Evolutionary conservation across 805 yeast species (phyloP).

Genomic region (Candida quercuum): DNA sequence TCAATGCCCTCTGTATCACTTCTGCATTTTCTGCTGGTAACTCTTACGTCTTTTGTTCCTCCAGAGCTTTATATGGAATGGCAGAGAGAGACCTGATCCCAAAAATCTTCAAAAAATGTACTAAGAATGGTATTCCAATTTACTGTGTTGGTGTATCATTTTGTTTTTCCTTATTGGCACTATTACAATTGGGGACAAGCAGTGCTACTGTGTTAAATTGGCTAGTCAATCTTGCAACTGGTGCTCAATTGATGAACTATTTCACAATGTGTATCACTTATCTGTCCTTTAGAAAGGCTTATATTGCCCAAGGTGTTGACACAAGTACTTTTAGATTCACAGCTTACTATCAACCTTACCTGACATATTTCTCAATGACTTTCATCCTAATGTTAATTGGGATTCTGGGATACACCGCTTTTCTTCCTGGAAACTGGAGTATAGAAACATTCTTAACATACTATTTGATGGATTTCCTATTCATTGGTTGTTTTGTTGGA

Average conservation of each 20-base stretch:
- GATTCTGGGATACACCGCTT: conserved; percentile 60
- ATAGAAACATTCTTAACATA: conserved; percentile 54
- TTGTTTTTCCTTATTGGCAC: conserved; percentile 56
- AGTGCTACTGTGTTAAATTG: conserved; percentile 62
- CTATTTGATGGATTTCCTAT: conserved; percentile 63
- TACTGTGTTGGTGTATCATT: conserved; percentile 52
- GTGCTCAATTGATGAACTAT: conserved; percentile 60
- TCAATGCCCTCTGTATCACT: conserved; percentile 47
- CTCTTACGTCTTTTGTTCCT: conserved; percentile 54
- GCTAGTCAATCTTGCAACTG: conserved; percentile 66
- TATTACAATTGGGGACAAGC: conserved; percentile 53
- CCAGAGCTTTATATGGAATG: conserved; percentile 51
- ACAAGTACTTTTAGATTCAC: conserved; percentile 35
- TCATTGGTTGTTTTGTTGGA: conserved; percentile 34
- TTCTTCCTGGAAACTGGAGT: conserved; percentile 58
- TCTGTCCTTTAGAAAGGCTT: conserved; percentile 53
- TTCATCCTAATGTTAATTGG: conserved; percentile 42
- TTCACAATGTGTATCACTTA: conserved; percentile 21
- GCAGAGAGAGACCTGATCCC: conserved; percentile 59
- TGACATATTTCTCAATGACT: conserved; percentile 38
- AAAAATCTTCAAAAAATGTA: conserved; percentile 50
- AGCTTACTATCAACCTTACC: conserved; percentile 52
- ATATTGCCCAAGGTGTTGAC: conserved; percentile 41
- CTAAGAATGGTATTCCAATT: conserved; percentile 66
- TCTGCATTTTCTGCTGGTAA: conserved; percentile 55